Base-by-base conservation (phyloP, 805 yeast genomes). In the Sugiyamaella americana region DNA sequence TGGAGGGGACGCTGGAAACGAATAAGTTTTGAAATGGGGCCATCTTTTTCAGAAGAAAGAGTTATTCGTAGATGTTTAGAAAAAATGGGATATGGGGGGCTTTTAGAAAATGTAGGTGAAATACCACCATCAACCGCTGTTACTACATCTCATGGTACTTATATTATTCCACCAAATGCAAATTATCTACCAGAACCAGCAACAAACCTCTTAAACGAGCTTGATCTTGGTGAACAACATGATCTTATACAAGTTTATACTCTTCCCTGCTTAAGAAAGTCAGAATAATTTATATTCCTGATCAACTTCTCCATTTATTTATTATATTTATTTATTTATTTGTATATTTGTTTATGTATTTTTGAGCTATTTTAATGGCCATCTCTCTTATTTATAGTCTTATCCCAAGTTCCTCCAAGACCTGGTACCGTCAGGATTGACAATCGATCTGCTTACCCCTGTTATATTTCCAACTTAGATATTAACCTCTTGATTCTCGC, bases 1-100 rank as follows among this genome's bases (percentile, higher is more conserved):
- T 71, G 73, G 72, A 66, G 66, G 17, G 59, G 51, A 20, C 59
- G 75, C 47, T 68, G 71, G 71, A 65, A 61, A 41, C 56, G 75
- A 36, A 62, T 71, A 20, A 37, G 47, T 18, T 29, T 38, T 2
- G 57, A 52, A 21, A 56, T 57, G 60, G 60, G 60, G 3, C 49
- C 53, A 8, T 47, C 52, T 30, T 57, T 53, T 36, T 29, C 49
- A 19, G 48, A 34, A 2, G 54, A 47, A 18, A 32, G 58, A 5
- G 43, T 47, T 23, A 17, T 22, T 24, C 17, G 43, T 4, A 21
- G 41, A 8, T 36, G 40, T 11, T 22, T 50, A 19, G 32, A 37
- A 19, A 19, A 42, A n/a, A 29, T 47, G 4, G 32, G 32, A 8
- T 13, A 26, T 26, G 32, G 32, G 13, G 32, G 13, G 47, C 50